A percentile compares a stretch with the other conserved stretches of the same genome.
phyloP scores from a whole-genome alignment of 1,139 yeast species.

The Nakaseomyces glabratus region DNA sequence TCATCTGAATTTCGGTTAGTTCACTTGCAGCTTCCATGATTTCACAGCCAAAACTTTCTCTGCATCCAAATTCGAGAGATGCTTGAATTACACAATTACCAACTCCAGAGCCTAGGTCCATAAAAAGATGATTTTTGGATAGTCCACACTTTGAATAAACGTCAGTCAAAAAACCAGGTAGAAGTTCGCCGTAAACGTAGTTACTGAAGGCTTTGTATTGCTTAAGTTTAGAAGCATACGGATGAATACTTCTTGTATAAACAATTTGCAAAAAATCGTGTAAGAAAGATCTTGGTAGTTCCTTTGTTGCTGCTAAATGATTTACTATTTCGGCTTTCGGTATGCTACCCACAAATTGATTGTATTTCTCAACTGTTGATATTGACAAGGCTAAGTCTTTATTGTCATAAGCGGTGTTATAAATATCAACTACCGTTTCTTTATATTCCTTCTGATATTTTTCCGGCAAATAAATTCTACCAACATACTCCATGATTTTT shows the following conservation, averaged over 20 bases:
- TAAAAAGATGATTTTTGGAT: conserved; percentile 47
- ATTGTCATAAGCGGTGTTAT: conserved; percentile 36
- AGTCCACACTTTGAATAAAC: conserved; percentile 59
- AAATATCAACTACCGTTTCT: conserved; percentile 39
- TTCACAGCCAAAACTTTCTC: conserved; percentile 76
- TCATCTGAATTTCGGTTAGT: conserved; percentile 52
- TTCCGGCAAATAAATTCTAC: conserved; percentile 39
- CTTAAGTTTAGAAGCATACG: conserved; percentile 54
- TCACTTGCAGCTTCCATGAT: conserved; percentile 75
- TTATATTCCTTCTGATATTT: conserved; percentile 35
- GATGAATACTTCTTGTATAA: conserved; percentile 71
- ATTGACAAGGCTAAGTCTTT: conserved; percentile 32
- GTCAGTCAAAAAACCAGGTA: conserved; percentile 67
- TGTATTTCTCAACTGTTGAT: conserved; percentile 36
- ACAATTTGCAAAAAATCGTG: conserved; percentile 66
- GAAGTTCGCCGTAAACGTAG: conserved; percentile 82
- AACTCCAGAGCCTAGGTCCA: conserved; percentile 89
- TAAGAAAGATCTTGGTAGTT: conserved; percentile 48
- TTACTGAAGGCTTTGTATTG: conserved; percentile 81
- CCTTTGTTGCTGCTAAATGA: conserved; percentile 34
- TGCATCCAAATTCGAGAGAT: conserved; percentile 75
- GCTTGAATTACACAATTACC: conserved; percentile 90
- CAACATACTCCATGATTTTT: conserved; percentile 43
- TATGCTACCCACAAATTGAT: conserved; percentile 32
- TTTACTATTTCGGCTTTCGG: conserved; percentile 31